These are phyloP conservation scores for Brachypodium distachyon DNA, from an alignment of 202 grass and related monocot species.

Conservation along the genomic window DNA sequence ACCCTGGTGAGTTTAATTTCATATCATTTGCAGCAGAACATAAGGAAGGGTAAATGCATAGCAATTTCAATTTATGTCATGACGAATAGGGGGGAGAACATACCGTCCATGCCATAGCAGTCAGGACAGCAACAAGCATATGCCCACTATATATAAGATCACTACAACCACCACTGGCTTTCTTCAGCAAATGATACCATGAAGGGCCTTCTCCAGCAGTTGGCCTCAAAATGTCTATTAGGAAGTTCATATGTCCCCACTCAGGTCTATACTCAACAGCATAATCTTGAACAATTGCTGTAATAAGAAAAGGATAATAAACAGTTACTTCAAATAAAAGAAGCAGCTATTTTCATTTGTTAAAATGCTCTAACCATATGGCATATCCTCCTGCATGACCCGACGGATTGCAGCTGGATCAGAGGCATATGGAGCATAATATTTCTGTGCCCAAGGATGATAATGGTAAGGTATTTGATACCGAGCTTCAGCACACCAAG, in stretches of 20 bases:
- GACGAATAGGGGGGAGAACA: not conserved
- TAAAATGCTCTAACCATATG: slow-evolving; percentile 57
- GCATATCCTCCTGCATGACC: slow-evolving; percentile 57
- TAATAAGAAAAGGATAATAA: not conserved
- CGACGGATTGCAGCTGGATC: slow-evolving; percentile 40
- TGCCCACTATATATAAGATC: slow-evolving; percentile 95
- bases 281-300: slow-evolving; percentile 55
- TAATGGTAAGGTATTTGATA: slow-evolving; percentile 51
- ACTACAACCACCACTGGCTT: slow-evolving; percentile 88
- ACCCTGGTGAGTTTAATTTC: not conserved
- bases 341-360: not conserved
- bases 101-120: slow-evolving; percentile 99
- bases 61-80: not conserved
- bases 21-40: not conserved
- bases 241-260: slow-evolving; percentile 81
- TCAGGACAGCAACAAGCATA: slow-evolving; percentile 92
- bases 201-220: slow-evolving; percentile 62
- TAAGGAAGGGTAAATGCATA: not conserved
- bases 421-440: slow-evolving; percentile 61
- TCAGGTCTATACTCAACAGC: slow-evolving; percentile 53
- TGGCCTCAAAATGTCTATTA: slow-evolving; percentile 77
- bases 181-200: slow-evolving; percentile 88
- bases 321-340: not conserved
- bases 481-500: slow-evolving; percentile 51
- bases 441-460: slow-evolving; percentile 68